Evolutionary conservation across 169 alveolate genomes (phyloP).

Genomic region (Eimeria necatrix): DNA sequence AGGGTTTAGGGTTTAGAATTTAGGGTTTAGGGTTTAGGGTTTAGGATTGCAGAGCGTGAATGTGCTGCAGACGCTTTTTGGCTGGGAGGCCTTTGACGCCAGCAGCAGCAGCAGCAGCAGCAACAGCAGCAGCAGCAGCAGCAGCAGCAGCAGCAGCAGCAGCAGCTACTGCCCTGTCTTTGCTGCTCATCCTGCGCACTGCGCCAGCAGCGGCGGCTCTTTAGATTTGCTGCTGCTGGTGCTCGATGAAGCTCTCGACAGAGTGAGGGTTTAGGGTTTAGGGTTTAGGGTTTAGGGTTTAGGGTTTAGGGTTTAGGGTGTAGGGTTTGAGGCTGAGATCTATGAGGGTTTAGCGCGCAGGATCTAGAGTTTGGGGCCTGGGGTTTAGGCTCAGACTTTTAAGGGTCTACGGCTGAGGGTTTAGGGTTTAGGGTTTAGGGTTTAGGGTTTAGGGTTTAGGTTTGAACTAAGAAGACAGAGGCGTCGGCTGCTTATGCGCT

Average conservation of each 20-base stretch:
- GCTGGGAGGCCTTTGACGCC: conserved; percentile 56
- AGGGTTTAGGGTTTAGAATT: conserved; percentile 18
- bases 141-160: conserved; percentile 37
- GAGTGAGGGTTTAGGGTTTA: conserved; percentile 58
- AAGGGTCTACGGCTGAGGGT: too few species aligned
- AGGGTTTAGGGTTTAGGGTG: conserved; percentile 46
- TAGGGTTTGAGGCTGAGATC: not conserved
- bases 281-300: conserved; percentile 69
- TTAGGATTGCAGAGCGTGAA: not conserved
- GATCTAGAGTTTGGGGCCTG: conserved; percentile 8
- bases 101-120: not conserved
- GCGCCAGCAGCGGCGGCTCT: conserved; percentile 51
- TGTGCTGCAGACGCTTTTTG: conserved; percentile 42
- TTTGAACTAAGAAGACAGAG: not conserved
- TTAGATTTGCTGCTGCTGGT: conserved; percentile 55
- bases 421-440: too few species aligned
- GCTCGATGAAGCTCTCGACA: conserved; percentile 47
- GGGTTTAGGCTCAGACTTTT: too few species aligned
- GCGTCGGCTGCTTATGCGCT: not conserved
- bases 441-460: too few species aligned
- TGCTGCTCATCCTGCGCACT: conserved; percentile 62
- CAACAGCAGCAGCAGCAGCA: conserved; percentile 41
- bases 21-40: conserved; percentile 54
- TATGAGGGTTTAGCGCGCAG: not conserved
- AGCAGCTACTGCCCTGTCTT: conserved; percentile 35